These are phyloP conservation scores for Typha latifolia DNA, from an alignment of 176 grass and related monocot species.

Conservation along the genomic window DNA sequence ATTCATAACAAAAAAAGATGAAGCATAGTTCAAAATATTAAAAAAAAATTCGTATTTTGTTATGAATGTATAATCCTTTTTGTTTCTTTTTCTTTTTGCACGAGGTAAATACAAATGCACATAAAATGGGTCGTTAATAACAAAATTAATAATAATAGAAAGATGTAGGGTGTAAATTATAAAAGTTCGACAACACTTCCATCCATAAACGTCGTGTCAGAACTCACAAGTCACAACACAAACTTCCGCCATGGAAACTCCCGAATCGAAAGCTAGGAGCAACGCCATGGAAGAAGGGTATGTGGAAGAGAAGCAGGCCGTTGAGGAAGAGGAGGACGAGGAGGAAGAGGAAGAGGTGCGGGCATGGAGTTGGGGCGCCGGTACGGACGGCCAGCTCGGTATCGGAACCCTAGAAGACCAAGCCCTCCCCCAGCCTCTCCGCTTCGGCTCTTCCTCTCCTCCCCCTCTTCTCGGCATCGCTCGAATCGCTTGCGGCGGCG, in stretches of 20 bases:
- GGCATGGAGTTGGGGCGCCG: slow-evolving; percentile 82
- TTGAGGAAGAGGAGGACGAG: background rate
- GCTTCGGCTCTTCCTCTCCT: slow-evolving; percentile 9
- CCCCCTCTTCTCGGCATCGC: slow-evolving; percentile 40
- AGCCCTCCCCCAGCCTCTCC: slow-evolving; percentile 46
- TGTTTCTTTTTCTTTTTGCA: too few species aligned
- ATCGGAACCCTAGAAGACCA: slow-evolving; percentile 42
- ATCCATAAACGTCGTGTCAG: too few species aligned
- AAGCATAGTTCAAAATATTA: too few species aligned
- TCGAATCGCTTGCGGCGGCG: slow-evolving; percentile 67
- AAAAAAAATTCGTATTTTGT: too few species aligned
- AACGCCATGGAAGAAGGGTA: background rate
- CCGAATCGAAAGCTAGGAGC: background rate
- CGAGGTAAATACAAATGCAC: too few species aligned
- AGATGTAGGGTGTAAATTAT: too few species aligned
- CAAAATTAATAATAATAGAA: too few species aligned
- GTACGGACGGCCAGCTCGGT: slow-evolving; percentile 83
- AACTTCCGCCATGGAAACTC: background rate
- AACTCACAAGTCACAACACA: too few species aligned
- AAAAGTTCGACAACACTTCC: too few species aligned
- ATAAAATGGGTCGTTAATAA: too few species aligned
- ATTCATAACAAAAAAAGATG: too few species aligned
- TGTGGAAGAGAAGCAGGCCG: background rate
- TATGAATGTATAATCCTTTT: too few species aligned
- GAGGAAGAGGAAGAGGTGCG: slow-evolving; percentile 21